Base-by-base conservation (phyloP, 1,284 basidiomycete genomes). In the Fistulina hepatica region DNA sequence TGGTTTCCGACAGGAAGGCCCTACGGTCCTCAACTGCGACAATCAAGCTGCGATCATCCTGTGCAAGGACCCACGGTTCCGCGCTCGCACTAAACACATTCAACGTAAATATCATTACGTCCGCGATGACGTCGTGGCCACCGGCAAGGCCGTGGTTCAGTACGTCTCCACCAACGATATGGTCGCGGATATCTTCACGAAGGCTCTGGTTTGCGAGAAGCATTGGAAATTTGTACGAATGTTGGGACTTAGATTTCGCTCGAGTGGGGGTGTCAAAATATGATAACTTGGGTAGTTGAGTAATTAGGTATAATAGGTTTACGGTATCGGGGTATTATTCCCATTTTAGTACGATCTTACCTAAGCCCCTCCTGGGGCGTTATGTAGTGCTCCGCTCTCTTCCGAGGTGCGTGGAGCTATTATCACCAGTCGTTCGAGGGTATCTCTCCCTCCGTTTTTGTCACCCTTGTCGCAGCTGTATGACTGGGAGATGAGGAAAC, bases 111-210 rank as follows among this genome's bases (percentile, higher is more conserved):
- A 49, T 27, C 52, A 57, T 43, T 54, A 53, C 40, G 38, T 58
- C 37, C 41, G 49, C 25, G 54, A 59, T 46, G 50, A 52, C 10
- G 36, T 54, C 34, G 47, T 48, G 3, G 40, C 25, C 6, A 50
- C 43, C 19, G 44, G 43, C 25, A 38, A 52, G 21, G 49, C 37
- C 8, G 20, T 42, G 2, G 36, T 54, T 5, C 9, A 13, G 1
- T 53, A 50, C 33, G 28, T 51, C 20, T 22, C 46, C 2, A 55
- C 46, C 1, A 12, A 28, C 2, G 50, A 56, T 10, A 55, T 54
- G 46, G 46, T 54, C 0, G 51, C 47, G 0, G 48, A 56, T 34
- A 52, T 55, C 10, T 27, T 55, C n/a, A 56, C 49, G 11, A 56
- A 56, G 22, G 28, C 50, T 2, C 43, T 52, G 0, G n/a, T 22